Conservation (phyloP, 768 basidiomycete species). For the Boletus fagicola region DNA sequence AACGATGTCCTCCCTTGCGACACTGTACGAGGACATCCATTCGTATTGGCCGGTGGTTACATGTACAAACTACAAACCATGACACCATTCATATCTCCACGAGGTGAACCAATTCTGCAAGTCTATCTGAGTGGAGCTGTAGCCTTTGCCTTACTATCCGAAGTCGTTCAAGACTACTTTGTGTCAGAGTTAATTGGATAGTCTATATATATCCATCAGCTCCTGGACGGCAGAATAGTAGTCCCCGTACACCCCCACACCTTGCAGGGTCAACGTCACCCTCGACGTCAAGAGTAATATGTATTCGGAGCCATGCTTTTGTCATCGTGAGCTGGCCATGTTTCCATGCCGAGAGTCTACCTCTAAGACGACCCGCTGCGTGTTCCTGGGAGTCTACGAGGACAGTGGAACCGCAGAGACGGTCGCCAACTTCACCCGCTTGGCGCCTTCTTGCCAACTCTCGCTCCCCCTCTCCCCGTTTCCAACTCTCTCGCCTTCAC, state of each 20-base stretch:
- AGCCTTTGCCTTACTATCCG: neutral
- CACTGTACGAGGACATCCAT: neutral
- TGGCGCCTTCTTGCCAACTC: slow-evolving; percentile 2
- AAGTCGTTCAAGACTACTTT: neutral
- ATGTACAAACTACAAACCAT: neutral
- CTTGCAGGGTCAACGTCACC: neutral
- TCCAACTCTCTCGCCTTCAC: neutral
- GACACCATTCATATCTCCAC: neutral
- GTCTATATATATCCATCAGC: neutral
- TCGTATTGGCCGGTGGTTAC: neutral
- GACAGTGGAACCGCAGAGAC: neutral
- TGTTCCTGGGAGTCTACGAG: neutral
- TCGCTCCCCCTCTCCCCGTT: neutral
- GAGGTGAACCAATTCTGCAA: neutral
- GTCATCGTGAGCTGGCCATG: neutral
- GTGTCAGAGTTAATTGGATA: neutral
- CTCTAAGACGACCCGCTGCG: neutral
- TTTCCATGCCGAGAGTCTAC: neutral
- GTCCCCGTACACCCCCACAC: neutral
- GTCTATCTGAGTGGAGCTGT: neutral
- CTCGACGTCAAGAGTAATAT: neutral
- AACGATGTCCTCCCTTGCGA: neutral
- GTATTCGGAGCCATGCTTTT: neutral
- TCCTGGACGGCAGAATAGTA: neutral
- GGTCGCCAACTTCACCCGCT: slow-evolving; percentile 10